A percentile compares a stretch with the other conserved stretches of the same genome.
Evolutionary conservation across 345 rosid species (phyloP).

Genomic region (Gossypium anomalum): DNA sequence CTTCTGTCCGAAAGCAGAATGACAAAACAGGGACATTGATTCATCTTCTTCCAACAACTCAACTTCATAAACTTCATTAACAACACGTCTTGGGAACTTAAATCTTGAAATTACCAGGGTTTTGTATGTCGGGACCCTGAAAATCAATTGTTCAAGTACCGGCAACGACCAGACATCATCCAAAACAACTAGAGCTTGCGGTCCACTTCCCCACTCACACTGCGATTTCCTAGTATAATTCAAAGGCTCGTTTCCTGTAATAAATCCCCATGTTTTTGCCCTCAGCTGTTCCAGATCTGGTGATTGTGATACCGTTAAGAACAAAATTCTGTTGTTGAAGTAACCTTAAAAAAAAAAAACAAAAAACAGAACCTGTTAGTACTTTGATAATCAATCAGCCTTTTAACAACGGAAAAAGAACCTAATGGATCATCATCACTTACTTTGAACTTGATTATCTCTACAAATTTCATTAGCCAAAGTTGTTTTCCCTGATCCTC

Average conservation of each 20-base stretch:
- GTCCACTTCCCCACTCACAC: constrained; percentile 23
- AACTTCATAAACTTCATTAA: constrained; percentile 40
- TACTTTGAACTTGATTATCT: constrained; percentile 63
- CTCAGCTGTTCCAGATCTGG: constrained; percentile 58
- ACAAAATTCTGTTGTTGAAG: constrained; percentile 50
- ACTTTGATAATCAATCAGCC: neutral
- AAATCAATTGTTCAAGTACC: constrained; percentile 59
- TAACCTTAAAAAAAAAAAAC: constrained; percentile 34
- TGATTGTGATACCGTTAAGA: constrained; percentile 88
- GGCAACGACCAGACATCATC: constrained; percentile 80
- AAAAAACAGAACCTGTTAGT: neutral
- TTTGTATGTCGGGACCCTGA: constrained; percentile 46
- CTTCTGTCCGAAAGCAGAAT: constrained; percentile 65
- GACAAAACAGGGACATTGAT: constrained; percentile 64
- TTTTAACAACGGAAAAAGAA: neutral
- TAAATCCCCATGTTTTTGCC: constrained; percentile 34
- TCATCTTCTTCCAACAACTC: constrained; percentile 63
- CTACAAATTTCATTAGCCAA: constrained; percentile 61
- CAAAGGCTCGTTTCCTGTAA: constrained; percentile 34
- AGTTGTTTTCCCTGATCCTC: constrained; percentile 91
- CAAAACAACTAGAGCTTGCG: constrained; percentile 49
- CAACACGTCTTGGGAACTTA: constrained; percentile 37
- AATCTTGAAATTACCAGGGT: constrained; percentile 81
- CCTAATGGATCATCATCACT: neutral
- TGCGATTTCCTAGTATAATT: constrained; percentile 31